Evolutionary conservation across 805 yeast genomes (phyloP), one percentile per base, ranked within the genome.

Genomic region (Wickerhamiella musiphila): DNA sequence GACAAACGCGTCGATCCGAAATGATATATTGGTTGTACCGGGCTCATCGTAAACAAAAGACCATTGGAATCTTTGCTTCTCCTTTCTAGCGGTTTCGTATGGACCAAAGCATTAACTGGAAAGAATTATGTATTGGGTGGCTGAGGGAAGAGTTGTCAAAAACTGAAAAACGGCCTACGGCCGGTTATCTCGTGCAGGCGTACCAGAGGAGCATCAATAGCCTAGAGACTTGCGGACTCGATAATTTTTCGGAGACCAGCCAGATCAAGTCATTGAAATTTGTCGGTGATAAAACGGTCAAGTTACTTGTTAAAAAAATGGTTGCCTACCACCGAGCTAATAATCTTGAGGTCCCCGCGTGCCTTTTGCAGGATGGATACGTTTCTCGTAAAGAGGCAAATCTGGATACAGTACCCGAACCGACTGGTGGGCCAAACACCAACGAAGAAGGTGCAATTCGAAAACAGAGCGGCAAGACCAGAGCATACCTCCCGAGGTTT

Each of bases 261-360:
- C 73, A 78, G 32, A 57, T 86, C 27, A 51, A 53, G 11, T 60
- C 61, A 42, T 60, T 86, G 26, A 73, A 66, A 35, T 77, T 60
- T 28, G 63, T 86, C 22, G 96, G 96, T 1, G 74, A 69, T 9
- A 71, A 73, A 35, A 71, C 78, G 6, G 69, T 78, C 21, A 54
- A 51, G 2, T 46, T 54, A 18, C 54, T 86, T 35, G 58, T 61
- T 17, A 51, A 56, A 25, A 63, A 60, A 38, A 52, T 79, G 16
- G 40, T 51, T 9, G 45, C 46, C 2, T 65, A 79, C 52, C 82
- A 93, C 46, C 44, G 53, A n/a, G 67, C 63, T 6, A 59, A 66
- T 31, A 71, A 68, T 0, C 48, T 58, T 3, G 51, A 43, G 0
- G 36, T 60, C 4, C 86, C 86, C 2, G 47, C 40, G 21, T 39